Evolutionary conservation across 306 rosid genomes (phyloP), one percentile per base, ranked within the genome.

Genomic region (Chamaecrista fasciculata): DNA sequence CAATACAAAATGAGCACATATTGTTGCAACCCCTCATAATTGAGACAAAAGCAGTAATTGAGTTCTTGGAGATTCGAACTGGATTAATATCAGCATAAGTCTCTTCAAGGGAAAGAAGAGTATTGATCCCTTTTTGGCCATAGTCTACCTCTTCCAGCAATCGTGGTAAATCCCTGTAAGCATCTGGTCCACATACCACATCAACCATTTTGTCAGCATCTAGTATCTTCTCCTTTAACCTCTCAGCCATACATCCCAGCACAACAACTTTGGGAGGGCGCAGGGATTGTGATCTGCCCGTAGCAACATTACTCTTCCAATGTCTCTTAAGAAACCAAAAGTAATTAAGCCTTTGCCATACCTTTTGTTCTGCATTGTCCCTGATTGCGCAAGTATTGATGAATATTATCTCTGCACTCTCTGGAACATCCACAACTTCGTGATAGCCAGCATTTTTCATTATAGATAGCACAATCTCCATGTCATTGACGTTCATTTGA

Each of bases 11-110:
- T 0, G 97, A 95, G 72, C 97, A 91, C 99, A 95, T 95, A 82
- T 95, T 95, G 77, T 89, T 95, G 87, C 99, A 95, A 12, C 99
- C 96, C 79, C 99, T 91, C 99, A 94, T 94, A 57, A 91, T 85
- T 0, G 99, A 94, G 62, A 94, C 97, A 73, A 94, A 94, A 24
- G 99, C 99, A 76, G 84, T 61, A 52, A 94, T 75, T 0, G 96
- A 87, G 60, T 89, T 95, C 75, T 89, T 87, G 25, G 99, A 84
- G 62, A 95, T 86, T 75, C 97, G 76, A 67, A 95, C 96, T 1
- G 96, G 95, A 76, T 84, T 88, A 76, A 95, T 83, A 70, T 95
- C 99, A 28, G 96, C 99, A 72, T 95, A 95, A 66, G 99, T 91
- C 84, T 95, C 97, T 76, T 94, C 99, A 15, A 94, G 95, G 0